A percentile compares a stretch with the other conserved stretches of the same genome.
phyloP scores from a whole-genome alignment of 495 filamentous ascomycete species.

The Aspergillus hancockii region DNA sequence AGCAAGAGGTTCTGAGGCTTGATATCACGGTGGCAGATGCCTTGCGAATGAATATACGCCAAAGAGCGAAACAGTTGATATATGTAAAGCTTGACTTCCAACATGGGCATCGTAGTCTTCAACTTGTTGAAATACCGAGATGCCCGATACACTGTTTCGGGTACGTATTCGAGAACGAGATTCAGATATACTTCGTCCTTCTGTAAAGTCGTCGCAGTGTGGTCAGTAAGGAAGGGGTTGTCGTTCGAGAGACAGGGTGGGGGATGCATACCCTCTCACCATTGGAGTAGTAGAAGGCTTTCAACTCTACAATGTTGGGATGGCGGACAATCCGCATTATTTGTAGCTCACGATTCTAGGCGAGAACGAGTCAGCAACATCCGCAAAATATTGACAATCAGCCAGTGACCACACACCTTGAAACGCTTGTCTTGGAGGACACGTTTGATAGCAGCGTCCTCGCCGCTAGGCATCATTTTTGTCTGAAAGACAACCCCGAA shows the following conservation, averaged over 20 bases:
- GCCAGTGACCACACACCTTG: constrained; percentile 63
- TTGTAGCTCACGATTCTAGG: constrained; percentile 94
- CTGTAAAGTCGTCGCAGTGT: constrained; percentile 41
- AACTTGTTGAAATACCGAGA: constrained; percentile 99
- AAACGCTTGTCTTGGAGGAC: constrained; percentile 98
- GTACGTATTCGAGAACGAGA: constrained; percentile 95
- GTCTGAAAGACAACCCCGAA: constrained; percentile 99
- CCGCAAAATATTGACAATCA: neutral
- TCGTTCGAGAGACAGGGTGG: constrained; percentile 8
- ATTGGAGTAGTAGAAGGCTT: constrained; percentile 99
- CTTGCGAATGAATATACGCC: constrained; percentile 98
- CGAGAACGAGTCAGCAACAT: constrained; percentile 33
- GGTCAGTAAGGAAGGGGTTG: constrained; percentile 17
- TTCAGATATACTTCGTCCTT: constrained; percentile 99
- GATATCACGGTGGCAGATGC: constrained; percentile 98
- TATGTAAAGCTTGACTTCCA: constrained; percentile 99
- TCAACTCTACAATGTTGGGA: constrained; percentile 97
- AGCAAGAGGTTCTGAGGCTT: constrained; percentile 97
- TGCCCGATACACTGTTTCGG: constrained; percentile 97
- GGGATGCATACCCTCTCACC: constrained; percentile 76
- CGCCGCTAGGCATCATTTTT: constrained; percentile 92
- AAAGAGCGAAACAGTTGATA: constrained; percentile 98
- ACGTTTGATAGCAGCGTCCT: constrained; percentile 98
- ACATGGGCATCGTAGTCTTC: constrained; percentile 99
- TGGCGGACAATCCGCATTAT: constrained; percentile 99